A percentile compares a stretch with the other conserved stretches of the same genome.
phyloP scores from a whole-genome alignment of 768 basidiomycete genomes.

The Rhizopogon vinicolor region DNA sequence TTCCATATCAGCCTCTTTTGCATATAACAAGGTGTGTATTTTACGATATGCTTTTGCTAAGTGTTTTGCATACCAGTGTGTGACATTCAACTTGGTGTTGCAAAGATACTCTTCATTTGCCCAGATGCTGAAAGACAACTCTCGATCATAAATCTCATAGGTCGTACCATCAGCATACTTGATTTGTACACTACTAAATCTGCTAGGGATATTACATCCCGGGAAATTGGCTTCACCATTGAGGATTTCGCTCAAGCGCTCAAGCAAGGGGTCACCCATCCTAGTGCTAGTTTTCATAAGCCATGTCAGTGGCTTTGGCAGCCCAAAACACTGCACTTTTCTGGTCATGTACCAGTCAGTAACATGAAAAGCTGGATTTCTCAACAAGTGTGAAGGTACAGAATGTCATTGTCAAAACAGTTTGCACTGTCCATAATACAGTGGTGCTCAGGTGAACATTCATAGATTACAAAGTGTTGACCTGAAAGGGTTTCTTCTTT shows the following conservation, averaged over 20 bases:
- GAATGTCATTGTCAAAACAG: background rate
- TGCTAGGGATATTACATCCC: no score
- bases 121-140: background rate
- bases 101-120: fast-evolving
- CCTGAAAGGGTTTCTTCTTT: background rate
- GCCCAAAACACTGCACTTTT: no score
- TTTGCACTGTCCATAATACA: background rate
- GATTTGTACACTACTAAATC: no score
- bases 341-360: no score
- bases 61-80: background rate
- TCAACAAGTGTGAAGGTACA: no score
- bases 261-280: no score
- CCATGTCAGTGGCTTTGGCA: no score
- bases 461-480: background rate
- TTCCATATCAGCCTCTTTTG: background rate
- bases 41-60: background rate
- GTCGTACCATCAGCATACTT: no score
- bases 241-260: no score
- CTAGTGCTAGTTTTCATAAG: no score
- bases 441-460: background rate
- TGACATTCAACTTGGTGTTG: background rate
- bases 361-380: no score
- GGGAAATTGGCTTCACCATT: no score
- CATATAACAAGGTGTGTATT: background rate
- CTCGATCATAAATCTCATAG: background rate